Evolutionary conservation across 371 early-diverging fungal genomes (phyloP), one percentile per base, ranked within the genome.

Genomic region (Mucor mucedo): DNA sequence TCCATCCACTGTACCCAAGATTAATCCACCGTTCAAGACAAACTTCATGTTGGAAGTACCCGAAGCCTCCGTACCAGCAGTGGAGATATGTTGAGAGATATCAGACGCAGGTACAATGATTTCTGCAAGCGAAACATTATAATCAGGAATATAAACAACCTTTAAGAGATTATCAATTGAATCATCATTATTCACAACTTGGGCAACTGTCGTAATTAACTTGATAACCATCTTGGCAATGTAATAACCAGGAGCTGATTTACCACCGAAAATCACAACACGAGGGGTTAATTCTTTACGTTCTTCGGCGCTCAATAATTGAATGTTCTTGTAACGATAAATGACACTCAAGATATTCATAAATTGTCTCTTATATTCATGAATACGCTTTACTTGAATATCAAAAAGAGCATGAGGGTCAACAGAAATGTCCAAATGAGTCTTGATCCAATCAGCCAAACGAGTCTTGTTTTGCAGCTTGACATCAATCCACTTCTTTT

Each of bases 11-110:
- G 93, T 93, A 69, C 93, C 93, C 27, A 93, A 79, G 70, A 96
- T 96, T 47, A 96, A 73, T 58, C 96, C 96, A 59, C 96, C 96
- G 70, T 96, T 96, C 44, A 96, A 77, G 45, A 96, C 96, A 82
- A 96, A 96, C 84, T 96, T 96, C 96, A 96, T 96, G 87, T 96
- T 96, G 39, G 94, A 94, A 4, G 97, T 96, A 49, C 97, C 97
- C 16, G 95, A 94, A 16, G 96, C 97, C 74, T 96, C 97, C 11
- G 96, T 96, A 60, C 96, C 97, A 16, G 97, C 97, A 2, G 96
- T 96, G 28, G 91, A 91, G 68, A 91, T 93, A 70, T 92, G 92
- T 80, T 93, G 96, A 40, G 96, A 96, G 62, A 96, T 92, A 73
- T 96, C 96, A 68, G 90, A 91, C 45, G 96, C 96, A 9, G 96